Evolutionary conservation across 371 early-diverging fungal species (phyloP).

Genomic region (Syncephalastrum sp.): DNA sequence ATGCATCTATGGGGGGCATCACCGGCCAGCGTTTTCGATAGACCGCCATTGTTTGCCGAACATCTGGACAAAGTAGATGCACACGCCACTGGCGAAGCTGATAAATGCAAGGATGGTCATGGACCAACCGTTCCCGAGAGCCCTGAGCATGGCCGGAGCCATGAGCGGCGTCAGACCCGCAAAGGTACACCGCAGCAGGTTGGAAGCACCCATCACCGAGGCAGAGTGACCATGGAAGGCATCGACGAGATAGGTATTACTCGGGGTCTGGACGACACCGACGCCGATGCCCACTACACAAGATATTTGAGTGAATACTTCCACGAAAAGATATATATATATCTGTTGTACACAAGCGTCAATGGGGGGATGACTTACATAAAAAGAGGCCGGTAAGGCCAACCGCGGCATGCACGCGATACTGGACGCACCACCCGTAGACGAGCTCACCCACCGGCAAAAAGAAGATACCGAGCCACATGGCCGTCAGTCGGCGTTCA

Average conservation of each 20-base stretch:
- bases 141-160: conserved; percentile 29
- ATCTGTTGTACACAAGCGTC: too few species aligned
- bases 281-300: conserved; percentile 46
- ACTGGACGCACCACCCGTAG: conserved; percentile 48
- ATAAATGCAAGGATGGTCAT: conserved; percentile 35
- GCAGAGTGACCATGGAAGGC: conserved; percentile 41
- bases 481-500: conserved; percentile 32
- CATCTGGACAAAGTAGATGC: conserved; percentile 26
- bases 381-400: conserved; percentile 37
- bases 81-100: conserved; percentile 28
- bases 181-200: conserved; percentile 38
- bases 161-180: conserved; percentile 43
- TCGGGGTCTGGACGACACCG: conserved; percentile 43
- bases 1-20: too few species aligned
- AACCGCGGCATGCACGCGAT: conserved; percentile 20
- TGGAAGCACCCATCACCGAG: conserved; percentile 42
- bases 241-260: conserved; percentile 48
- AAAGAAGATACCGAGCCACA: conserved; percentile 44
- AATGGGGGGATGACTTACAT: conserved; percentile 23
- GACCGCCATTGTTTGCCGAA: conserved; percentile 20
- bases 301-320: neutral
- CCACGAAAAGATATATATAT: too few species aligned
- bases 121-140: conserved; percentile 50
- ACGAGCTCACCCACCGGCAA: conserved; percentile 36
- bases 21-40: neutral